phyloP scores from a whole-genome alignment of 441 rosid species.

The Eruca vesicaria region DNA sequence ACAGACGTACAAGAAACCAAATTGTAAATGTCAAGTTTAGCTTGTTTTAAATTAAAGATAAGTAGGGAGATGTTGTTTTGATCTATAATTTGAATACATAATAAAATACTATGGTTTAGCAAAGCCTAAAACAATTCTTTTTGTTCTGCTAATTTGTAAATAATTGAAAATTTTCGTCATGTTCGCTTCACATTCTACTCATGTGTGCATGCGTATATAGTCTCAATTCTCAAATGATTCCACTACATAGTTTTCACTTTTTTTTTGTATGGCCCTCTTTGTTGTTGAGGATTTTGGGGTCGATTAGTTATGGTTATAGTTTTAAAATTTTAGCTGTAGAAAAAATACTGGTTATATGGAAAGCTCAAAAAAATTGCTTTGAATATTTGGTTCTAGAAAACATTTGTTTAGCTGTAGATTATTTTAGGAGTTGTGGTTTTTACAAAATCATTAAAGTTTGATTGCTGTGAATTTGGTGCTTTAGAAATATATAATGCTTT shows the following conservation, averaged over 20 bases:
- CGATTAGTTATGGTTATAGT: no score
- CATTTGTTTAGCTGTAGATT: no score
- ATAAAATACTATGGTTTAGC: background rate
- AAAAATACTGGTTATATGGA: no score
- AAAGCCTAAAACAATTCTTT: background rate
- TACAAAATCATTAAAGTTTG: no score
- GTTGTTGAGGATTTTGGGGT: background rate
- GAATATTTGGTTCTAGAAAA: no score
- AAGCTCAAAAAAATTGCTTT: no score
- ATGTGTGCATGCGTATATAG: background rate
- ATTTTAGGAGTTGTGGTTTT: no score
- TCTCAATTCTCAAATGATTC: background rate
- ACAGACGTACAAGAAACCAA: constrained; percentile 9
- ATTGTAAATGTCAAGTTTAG: constrained; percentile 16
- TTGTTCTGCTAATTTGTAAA: background rate
- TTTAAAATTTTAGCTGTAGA: no score
- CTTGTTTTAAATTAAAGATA: constrained; percentile 14
- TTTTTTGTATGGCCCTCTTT: background rate
- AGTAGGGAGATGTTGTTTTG: background rate
- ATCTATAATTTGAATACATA: background rate
- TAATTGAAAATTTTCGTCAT: background rate
- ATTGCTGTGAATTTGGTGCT: no score
- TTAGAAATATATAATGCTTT: no score
- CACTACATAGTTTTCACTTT: background rate
- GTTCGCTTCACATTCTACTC: background rate